Conservation (phyloP, 306 rosid genomes). For the Trifolium repens region DNA sequence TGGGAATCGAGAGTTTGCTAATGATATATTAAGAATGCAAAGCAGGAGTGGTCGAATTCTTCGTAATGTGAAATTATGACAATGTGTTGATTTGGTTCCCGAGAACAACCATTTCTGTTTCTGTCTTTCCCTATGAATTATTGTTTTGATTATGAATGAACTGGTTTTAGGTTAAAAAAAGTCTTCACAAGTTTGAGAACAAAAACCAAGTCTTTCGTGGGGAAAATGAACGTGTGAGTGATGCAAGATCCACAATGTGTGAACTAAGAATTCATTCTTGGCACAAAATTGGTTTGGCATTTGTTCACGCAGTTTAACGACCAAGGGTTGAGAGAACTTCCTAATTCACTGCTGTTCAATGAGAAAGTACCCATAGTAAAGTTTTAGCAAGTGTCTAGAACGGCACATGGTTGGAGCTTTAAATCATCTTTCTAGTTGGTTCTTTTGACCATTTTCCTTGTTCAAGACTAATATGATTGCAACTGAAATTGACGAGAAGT, state of each 20-base stretch:
- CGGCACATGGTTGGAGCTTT: slow-evolving; percentile 1
- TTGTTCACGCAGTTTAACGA: background rate
- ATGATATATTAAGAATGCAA: slow-evolving; percentile 76
- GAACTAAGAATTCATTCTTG: slow-evolving; percentile 13
- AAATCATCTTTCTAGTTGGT: background rate
- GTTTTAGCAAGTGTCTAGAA: background rate
- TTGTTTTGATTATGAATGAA: background rate
- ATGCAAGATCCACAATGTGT: background rate
- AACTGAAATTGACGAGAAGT: background rate
- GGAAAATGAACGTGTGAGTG: background rate
- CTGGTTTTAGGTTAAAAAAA: background rate
- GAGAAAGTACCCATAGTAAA: slow-evolving; percentile 11
- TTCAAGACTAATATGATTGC: background rate
- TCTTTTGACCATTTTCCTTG: background rate
- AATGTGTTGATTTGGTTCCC: slow-evolving; percentile 14
- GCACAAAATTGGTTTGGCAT: slow-evolving; percentile 17
- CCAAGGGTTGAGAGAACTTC: background rate
- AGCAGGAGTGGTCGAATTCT: slow-evolving; percentile 73
- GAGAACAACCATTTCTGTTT: background rate
- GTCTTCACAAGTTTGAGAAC: slow-evolving; percentile 13
- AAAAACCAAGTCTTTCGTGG: background rate
- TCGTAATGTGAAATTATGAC: slow-evolving; percentile 62
- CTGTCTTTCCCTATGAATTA: background rate
- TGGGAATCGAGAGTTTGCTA: slow-evolving; percentile 79
- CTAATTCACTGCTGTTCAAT: background rate